Percentiles rank a stretch among this genome's conserved stretches.
Conservation (phyloP, 495 filamentous ascomycete genomes). For the Xylaria flabelliformis region DNA sequence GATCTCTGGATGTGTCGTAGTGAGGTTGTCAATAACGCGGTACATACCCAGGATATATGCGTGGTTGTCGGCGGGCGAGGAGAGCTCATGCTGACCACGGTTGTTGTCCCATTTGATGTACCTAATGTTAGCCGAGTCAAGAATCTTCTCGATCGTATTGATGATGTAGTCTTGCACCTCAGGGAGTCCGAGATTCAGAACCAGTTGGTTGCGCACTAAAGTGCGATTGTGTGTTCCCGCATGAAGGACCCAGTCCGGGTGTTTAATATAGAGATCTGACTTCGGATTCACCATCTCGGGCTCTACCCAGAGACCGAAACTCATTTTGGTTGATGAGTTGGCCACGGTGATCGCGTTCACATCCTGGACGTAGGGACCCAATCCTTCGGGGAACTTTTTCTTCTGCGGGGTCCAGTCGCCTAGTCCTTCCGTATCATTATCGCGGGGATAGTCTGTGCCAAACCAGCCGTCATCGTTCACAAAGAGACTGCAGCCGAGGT, state of each 20-base stretch:
- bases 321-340: constrained; percentile 50
- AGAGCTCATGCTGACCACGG: constrained; percentile 58
- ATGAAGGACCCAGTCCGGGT: constrained; percentile 63
- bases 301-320: constrained; percentile 64
- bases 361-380: constrained; percentile 49
- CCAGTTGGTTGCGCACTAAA: constrained; percentile 56
- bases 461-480: constrained; percentile 68
- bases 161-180: constrained; percentile 65
- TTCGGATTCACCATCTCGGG: constrained; percentile 66
- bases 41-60: constrained; percentile 63
- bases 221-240: constrained; percentile 59
- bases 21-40: constrained; percentile 59
- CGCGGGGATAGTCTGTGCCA: constrained; percentile 59
- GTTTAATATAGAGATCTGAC: constrained; percentile 57
- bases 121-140: constrained; percentile 54
- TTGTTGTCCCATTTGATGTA: constrained; percentile 69
- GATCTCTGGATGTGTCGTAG: constrained; percentile 58
- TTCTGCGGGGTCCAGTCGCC: constrained; percentile 63
- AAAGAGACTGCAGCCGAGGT: constrained; percentile 58
- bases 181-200: constrained; percentile 57
- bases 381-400: constrained; percentile 59
- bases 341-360: constrained; percentile 51
- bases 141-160: constrained; percentile 50
- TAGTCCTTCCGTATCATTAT: constrained; percentile 55
- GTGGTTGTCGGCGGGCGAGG: constrained; percentile 55